Evolutionary conservation across 2,329 filamentous ascomycete species (phyloP), one percentile per base, ranked within the genome.

Genomic region (Fusarium fujikuroi): DNA sequence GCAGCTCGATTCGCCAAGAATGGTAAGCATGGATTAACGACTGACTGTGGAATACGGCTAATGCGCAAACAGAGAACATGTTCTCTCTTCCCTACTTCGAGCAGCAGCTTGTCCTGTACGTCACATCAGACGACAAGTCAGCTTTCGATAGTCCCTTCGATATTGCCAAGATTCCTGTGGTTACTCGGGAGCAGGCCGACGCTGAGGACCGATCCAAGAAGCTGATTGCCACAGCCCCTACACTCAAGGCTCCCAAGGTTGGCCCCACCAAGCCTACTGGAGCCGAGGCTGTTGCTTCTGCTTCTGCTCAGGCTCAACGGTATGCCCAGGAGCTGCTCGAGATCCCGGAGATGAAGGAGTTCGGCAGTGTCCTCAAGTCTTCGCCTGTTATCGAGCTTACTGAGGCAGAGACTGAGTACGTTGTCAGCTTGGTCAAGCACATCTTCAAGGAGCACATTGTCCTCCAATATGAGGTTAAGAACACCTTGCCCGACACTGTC

Each of bases 401-500:
- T 23, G 96, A 99, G 83, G 94, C 94, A 60, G 96, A 98, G 84
- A 98, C 95, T 25, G 96, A 99, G 83, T 99, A 99, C 78, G 95
- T 98, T 57, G 96, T 99, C 69, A 91, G 89, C 40, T 92, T 96
- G 28, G 90, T 98, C 83, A 99, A 99, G 87, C 96, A 99, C 81
- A 91, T 99, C 79, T 99, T 98, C 91, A 97, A 97, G 85, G 94
- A 97, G 81, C 94, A 98, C 80, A 87, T 99, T 79, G 95, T 99
- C 39, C 86, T 99, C 61, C 96, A 99, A 80, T 99, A 96, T 83
- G 94, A 98, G 80, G 91, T 99, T 82, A 98, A 97, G 88, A 99
- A 99, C 86, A 99, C 96, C 5, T 88, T 99, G 16, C 92, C 94
- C 18, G 94, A 95, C 69, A 97, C 95, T 21, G 90, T 99, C 34